Base-by-base conservation (phyloP, 768 basidiomycete species). In the Podaxis sp. region DNA sequence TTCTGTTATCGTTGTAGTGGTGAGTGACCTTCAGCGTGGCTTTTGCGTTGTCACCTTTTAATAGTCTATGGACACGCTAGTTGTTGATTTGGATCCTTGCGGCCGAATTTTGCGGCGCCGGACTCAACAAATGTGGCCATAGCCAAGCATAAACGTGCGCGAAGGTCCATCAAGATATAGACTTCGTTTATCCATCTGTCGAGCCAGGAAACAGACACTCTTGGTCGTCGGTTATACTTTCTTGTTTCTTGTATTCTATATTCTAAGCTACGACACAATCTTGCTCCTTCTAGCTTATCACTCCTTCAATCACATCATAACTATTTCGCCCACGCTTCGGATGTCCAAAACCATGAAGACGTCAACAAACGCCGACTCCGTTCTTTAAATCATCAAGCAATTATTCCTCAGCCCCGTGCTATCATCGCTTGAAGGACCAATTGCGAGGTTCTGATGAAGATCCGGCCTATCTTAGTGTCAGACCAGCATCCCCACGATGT, bases 31-130 rank as follows among this genome's bases (percentile, higher is more conserved):
- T 61, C 53, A 40, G 41, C 51, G 57, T 58, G 38, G 61, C 33
- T 46, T 60, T 20, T 41, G 62, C n/a, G 44, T 20, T 37, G 28
- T 37, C 22, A 50, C 22, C 6, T 55, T 44, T 56, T 63, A 41
- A 50, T 59, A 55, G 24, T 56, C 22, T n/a, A 12, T 50, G 49
- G 49, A 50, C 15, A 50, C 15, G 22, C 20, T 51, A 91, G 90
- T 67, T 95, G 50, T 74, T 97, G 58, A 64, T 96, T 2, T 98
- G 93, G 80, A 75, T 98, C 56, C 76, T 98, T 64, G 76, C 88
- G 20, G 95, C 96, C 1, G 90, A 95, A 75, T 90, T 95, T 75
- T 98, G 96, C 71, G 96, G 96, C 13, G 85, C 88, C 0, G 85
- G 84, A 49, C 74, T 97, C 71, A 85, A 86, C 68, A 89, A 86